Evolutionary conservation across 257 asterid genomes (phyloP), one percentile per base, ranked within the genome.

Genomic region (Fraxinus cuspidata): DNA sequence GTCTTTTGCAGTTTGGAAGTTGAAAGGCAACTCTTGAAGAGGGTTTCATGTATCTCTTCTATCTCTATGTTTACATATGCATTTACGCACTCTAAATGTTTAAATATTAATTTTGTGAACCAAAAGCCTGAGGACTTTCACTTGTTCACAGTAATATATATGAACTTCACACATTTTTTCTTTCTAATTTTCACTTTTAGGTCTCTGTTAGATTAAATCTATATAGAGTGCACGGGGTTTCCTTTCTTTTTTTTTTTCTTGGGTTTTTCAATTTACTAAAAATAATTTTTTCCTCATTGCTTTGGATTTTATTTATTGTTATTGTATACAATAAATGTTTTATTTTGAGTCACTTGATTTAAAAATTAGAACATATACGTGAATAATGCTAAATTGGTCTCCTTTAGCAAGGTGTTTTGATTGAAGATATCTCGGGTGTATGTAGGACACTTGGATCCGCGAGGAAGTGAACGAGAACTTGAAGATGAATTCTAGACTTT

Each of bases 401-500:
- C 18, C 56, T 63, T 32, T 16, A 44, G 7, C 6, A 11, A 51
- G 66, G 71, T 51, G 29, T 15, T 72, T 76, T 28, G 83, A 40
- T 79, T 82, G 79, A 85, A 83, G 84, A 94, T 94, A 97, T 87
- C 98, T 3, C 79, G 97, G 75, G 97, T 94, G 23, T 92, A 90
- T 31, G 87, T 92, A 51, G 97, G 98, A n/a, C 92, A 92, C 78
- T 77, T 94, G 89, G 97, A 94, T 84, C 94, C 97, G 19, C 86
- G 96, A 35, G 98, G 90, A 74, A 87, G 90, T 27, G 98, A 94
- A 78, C 89, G 96, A n/a, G 97, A 90, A 28, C 97, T 94, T 37
- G 98, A 94, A 79, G 98, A 94, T 81, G 98, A 89, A 82, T 94
- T 92, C 78, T 96, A 96, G 42, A 84, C 56, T 6, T 94, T 87